Evolutionary conservation across 2,329 filamentous ascomycete genomes (phyloP), one percentile per base, ranked within the genome.

Genomic region (Fusarium nelsonii): DNA sequence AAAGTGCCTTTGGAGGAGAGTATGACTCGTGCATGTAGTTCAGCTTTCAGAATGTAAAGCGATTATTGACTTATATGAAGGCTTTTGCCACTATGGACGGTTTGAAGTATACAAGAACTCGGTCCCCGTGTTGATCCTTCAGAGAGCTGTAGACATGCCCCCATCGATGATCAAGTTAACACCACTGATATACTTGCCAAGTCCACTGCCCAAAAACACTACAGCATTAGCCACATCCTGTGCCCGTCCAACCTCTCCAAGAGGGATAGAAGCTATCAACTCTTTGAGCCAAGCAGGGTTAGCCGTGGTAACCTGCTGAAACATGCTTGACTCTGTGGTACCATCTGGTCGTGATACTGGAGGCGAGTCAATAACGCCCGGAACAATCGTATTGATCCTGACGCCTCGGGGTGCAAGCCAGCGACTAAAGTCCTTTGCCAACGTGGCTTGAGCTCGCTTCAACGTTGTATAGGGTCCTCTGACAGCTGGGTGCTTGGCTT

Each of bases 221-320:
- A 68, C 71, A 0, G 72, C 68, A 12, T 76, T 75, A 0, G 74
- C 72, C 1, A 73, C 28, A 14, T 76, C 74, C 28, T 74, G 52
- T 0, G 54, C 63, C 16, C 34, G 26, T 1, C 74, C 74, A 2
- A 69, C 36, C 4, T 45, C 49, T 0, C 65, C 65, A 14, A 76
- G 28, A 0, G 72, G 64, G 23, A 76, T 55, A 7, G 33, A 36
- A 2, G 54, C 46, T 2, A 69, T 4, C 2, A 74, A n/a, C 0
- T 7, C 16, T 3, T 70, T 34, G 1, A 69, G 49, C 4, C 48
- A 70, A 0, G 50, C 56, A 0, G 71, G 73, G 0, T 66, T 58
- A 3, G 61, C 55, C 4, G 14, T 43, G 37, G 36, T 67, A 4
- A 51, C 36, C 16, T 28, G 16, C 7, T 60, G 41, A 14, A 73